A percentile compares a stretch with the other conserved stretches of the same genome.
These are phyloP conservation scores for Wolfiporia cocos DNA, from an alignment of 1,284 basidiomycete genomes.

Conservation along the genomic window DNA sequence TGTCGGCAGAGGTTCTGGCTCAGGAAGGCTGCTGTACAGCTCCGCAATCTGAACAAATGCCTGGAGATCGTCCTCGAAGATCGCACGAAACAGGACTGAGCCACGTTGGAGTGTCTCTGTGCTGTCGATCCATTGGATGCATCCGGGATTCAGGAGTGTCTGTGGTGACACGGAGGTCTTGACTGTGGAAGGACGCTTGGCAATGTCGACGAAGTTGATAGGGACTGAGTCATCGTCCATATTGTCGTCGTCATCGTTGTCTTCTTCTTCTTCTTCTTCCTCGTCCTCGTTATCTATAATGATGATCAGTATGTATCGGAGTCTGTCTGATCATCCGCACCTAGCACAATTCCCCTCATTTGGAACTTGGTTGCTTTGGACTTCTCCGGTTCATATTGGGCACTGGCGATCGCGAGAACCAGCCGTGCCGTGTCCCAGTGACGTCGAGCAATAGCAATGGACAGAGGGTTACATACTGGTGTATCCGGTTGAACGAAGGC, in stretches of 20 bases:
- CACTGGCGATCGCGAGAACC: slow-evolving; percentile 43
- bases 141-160: slow-evolving; percentile 31
- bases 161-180: slow-evolving; percentile 33
- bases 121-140: no score
- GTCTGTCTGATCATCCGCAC: slow-evolving; percentile 26
- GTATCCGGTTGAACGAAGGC: no score
- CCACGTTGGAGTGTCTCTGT: no score
- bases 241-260: slow-evolving; percentile 27
- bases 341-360: slow-evolving; percentile 27
- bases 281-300: not conserved
- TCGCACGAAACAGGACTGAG: slow-evolving; percentile 18
- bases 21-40: slow-evolving; percentile 32
- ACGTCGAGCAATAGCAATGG: slow-evolving; percentile 38
- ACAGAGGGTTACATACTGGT: slow-evolving; percentile 43
- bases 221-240: slow-evolving; percentile 27
- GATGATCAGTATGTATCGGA: not conserved
- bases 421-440: slow-evolving; percentile 50
- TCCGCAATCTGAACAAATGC: slow-evolving; percentile 40
- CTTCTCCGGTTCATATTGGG: slow-evolving; percentile 42
- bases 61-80: slow-evolving; percentile 42
- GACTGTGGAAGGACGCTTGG: slow-evolving; percentile 37
- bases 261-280: slow-evolving; percentile 28
- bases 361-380: slow-evolving; percentile 28
- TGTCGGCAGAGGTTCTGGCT: slow-evolving; percentile 6
- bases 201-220: slow-evolving; percentile 44